Base-by-base conservation (phyloP, 768 basidiomycete species). In the Suillus americanus region DNA sequence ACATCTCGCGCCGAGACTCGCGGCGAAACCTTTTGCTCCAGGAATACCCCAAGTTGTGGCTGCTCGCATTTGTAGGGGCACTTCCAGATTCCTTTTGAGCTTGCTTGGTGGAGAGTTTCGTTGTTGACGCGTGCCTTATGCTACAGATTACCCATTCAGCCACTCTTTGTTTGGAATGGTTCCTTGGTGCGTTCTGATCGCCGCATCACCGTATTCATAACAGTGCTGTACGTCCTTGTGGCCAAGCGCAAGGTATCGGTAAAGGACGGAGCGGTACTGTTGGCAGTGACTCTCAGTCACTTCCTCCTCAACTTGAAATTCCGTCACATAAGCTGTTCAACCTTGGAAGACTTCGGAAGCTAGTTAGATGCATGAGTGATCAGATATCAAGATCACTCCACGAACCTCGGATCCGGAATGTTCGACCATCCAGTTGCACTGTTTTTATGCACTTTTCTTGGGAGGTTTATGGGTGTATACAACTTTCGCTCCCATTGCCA, bases 241-340 rank as follows among this genome's bases (percentile, higher is more conserved):
- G 64, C 75, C 5, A 51, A 56, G 23, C 67, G 70, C 14, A 71
- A 66, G 6, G 70, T 70, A 7, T 63, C 69, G 2, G 45, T 62
- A 40, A 67, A 67, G 25, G 71, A 75, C 40, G 60, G 67, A 38
- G 66, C 60, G 1, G 61, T 66, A n/a, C 69, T 75, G 20, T 57
- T 74, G 1, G 65, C 66, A 3, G 66, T 68, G 1, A 62, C 45
- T 46, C 66, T 4, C 33, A 74, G 71, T 60, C 75, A 75, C 60
- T 75, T 75, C 70, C 63, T 74, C n/a, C 64, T 75, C n/a, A n/a
- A n/a, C n/a, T n/a, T n/a, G 72, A 75, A 59, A 66, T 70, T 69
- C 71, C 74, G 1, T 67, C 70, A 13, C 76, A 75, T 62, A 35
- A n/a, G 66, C 3, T n/a, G 18, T 14, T 55, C 33, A 48, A 62